Conservation (phyloP, 2,329 filamentous ascomycete genomes). For the Hirsutella minnesotensis region DNA sequence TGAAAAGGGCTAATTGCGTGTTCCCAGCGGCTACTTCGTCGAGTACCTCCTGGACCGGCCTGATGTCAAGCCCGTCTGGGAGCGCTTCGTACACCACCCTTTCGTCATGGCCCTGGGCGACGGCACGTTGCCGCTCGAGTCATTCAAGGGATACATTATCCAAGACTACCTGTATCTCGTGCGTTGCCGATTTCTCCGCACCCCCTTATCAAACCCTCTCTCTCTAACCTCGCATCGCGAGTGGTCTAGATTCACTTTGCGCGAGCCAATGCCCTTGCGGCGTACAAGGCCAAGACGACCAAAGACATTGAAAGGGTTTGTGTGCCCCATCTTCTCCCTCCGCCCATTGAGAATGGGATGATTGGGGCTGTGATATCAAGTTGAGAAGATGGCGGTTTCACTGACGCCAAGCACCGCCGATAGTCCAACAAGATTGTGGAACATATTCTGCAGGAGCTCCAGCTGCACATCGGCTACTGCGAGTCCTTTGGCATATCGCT, state of each 20-base stretch:
- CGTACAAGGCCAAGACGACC: conserved; percentile 71
- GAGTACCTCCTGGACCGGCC: conserved; percentile 69
- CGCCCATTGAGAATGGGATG: neutral
- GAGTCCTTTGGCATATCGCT: conserved; percentile 65
- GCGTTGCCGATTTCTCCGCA: conserved; percentile 10
- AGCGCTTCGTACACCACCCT: conserved; percentile 64
- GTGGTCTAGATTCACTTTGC: conserved; percentile 64
- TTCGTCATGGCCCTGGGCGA: conserved; percentile 71
- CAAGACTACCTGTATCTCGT: conserved; percentile 90
- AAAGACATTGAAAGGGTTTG: conserved; percentile 58
- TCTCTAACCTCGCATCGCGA: neutral
- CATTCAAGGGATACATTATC: conserved; percentile 79
- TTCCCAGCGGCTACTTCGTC: conserved; percentile 58
- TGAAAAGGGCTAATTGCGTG: neutral
- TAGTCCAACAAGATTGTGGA: conserved; percentile 48
- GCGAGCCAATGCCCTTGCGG: conserved; percentile 71
- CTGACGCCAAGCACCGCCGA: neutral
- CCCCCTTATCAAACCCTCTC: neutral
- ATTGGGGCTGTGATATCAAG: too few species aligned
- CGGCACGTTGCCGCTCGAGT: conserved; percentile 60
- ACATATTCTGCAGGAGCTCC: conserved; percentile 70
- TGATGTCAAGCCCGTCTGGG: conserved; percentile 66
- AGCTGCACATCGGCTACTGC: conserved; percentile 75
- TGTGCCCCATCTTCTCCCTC: neutral
- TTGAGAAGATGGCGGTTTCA: too few species aligned